Conservation (phyloP, 352 stramenopile species). For the Phytophthora podocarpi region DNA sequence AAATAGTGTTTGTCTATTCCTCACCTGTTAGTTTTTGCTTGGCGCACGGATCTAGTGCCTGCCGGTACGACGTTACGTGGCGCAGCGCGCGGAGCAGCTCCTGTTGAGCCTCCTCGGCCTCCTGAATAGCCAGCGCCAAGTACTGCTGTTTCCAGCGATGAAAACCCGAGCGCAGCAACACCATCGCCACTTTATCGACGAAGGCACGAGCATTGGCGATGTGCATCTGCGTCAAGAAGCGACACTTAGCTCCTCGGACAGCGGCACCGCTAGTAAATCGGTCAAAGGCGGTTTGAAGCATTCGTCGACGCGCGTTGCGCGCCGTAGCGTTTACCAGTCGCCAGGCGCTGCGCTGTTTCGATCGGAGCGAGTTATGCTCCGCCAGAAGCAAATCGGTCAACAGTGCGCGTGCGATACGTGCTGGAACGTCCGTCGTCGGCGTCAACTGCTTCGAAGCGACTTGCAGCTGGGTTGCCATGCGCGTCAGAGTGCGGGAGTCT, state of each 20-base stretch:
- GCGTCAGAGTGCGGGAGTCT: constrained; percentile 25
- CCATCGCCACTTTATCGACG: constrained; percentile 19
- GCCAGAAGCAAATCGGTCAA: constrained; percentile 20
- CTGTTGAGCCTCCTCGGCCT: constrained; percentile 48
- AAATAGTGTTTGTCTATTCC: constrained; percentile 26
- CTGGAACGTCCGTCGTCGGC: constrained; percentile 8
- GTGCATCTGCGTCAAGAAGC: constrained; percentile 15
- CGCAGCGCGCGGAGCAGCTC: constrained; percentile 52
- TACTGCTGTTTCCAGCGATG: constrained; percentile 57
- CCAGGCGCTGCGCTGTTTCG: constrained; percentile 25
- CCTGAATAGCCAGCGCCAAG: constrained; percentile 42
- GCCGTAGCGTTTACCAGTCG: constrained; percentile 12
- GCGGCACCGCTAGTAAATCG: constrained; percentile 3
- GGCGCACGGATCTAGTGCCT: constrained; percentile 37
- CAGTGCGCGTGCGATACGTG: constrained; percentile 14
- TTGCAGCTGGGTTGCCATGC: constrained; percentile 14
- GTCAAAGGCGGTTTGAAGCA: constrained; percentile 22
- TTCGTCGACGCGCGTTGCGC: constrained; percentile 7
- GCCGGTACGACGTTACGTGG: constrained; percentile 44
- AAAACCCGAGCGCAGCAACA: constrained; percentile 42
- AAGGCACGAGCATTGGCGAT: constrained; percentile 31
- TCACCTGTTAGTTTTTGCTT: not conserved
- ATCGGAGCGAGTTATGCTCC: constrained; percentile 8
- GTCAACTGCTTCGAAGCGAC: constrained; percentile 17
- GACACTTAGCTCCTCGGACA: not conserved